phyloP scores from a whole-genome alignment of 208 protist genomes.

The Strigomonas culicis region DNA sequence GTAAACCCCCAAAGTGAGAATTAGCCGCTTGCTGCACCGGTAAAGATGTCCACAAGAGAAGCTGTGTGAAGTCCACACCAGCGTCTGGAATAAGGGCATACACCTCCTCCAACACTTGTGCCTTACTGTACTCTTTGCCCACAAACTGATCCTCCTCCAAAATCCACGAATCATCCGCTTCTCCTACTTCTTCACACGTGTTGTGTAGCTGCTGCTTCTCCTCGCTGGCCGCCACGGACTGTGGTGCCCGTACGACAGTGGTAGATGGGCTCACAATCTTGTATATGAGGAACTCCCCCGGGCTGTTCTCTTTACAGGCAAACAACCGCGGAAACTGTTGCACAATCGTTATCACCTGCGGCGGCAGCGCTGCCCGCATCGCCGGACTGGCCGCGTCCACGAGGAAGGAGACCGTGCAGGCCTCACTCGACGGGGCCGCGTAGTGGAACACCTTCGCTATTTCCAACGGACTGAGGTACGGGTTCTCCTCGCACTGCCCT shows the following conservation, averaged over 20 bases:
- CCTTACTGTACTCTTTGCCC: not conserved
- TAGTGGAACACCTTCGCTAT: constrained; percentile 81
- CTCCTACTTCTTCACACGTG: not conserved
- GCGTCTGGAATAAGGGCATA: constrained; percentile 43
- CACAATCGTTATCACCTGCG: constrained; percentile 58
- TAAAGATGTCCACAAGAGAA: constrained; percentile 75
- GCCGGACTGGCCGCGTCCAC: constrained; percentile 74
- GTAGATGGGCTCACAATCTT: constrained; percentile 31
- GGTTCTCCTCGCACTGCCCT: constrained; percentile 61
- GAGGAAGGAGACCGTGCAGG: constrained; percentile 54
- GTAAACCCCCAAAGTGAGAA: constrained; percentile 55
- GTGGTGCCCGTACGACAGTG: not conserved
- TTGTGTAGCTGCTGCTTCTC: not conserved
- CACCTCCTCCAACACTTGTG: constrained; percentile 41
- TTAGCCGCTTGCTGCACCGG: constrained; percentile 63
- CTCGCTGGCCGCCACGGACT: not conserved
- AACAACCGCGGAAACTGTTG: constrained; percentile 74
- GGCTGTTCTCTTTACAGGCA: constrained; percentile 65
- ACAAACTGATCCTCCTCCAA: constrained; percentile 25
- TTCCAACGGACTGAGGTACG: constrained; percentile 56
- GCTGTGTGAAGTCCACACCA: constrained; percentile 58
- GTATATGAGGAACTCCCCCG: constrained; percentile 65
- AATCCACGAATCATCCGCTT: constrained; percentile 38
- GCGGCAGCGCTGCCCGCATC: constrained; percentile 69
- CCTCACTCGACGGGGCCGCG: constrained; percentile 52